Conservation (phyloP, 129 eudicot genomes). For the Saposhnikovia divaricata region DNA sequence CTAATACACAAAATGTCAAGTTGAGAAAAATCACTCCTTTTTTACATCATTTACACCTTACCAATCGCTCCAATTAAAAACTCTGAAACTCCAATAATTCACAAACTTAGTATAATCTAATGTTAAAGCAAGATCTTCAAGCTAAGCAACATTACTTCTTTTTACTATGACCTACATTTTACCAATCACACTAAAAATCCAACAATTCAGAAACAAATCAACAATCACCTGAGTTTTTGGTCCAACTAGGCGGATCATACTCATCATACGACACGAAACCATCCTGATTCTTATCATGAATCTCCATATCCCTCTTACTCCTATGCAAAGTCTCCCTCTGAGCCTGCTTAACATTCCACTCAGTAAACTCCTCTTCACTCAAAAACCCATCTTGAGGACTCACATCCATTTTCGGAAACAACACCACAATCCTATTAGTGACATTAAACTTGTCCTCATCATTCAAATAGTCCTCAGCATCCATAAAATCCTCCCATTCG, state of each 20-base stretch:
- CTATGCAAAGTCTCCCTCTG: slow-evolving; percentile 72
- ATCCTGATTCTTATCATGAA: slow-evolving; percentile 85
- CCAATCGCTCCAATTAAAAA: background rate
- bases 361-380: slow-evolving; percentile 53
- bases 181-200: background rate
- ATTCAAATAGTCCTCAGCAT: slow-evolving; percentile 87
- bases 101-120: too few relatives aligned
- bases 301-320: slow-evolving; percentile 79
- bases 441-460: slow-evolving; percentile 94
- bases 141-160: background rate
- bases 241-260: slow-evolving; percentile 92
- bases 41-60: background rate
- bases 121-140: background rate
- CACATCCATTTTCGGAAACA: slow-evolving; percentile 80
- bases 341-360: slow-evolving; percentile 68
- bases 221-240: slow-evolving; percentile 42
- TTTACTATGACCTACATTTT: background rate
- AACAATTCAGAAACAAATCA: background rate
- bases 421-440: slow-evolving; percentile 46
- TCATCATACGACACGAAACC: slow-evolving; percentile 62
- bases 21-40: background rate
- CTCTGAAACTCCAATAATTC: background rate
- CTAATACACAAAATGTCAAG: background rate
- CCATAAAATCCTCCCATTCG: slow-evolving; percentile 90
- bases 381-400: slow-evolving; percentile 68